Evolutionary conservation across 2,329 filamentous ascomycete genomes (phyloP).

Genomic region (Colletotrichum sp.): DNA sequence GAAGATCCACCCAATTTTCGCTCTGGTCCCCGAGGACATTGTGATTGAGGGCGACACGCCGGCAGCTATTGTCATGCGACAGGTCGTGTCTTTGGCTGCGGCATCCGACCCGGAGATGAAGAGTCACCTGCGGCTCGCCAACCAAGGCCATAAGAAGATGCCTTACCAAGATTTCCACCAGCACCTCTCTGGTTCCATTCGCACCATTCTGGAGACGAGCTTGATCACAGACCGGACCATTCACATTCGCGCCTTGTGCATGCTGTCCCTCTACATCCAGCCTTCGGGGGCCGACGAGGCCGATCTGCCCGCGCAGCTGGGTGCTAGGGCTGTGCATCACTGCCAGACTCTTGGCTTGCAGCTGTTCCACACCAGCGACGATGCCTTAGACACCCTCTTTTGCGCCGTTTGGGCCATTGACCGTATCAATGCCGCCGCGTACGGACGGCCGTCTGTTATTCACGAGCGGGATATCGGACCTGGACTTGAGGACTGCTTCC

Average conservation of each 20-base stretch:
- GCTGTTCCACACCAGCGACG: constrained; percentile 42
- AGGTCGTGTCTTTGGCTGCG: constrained; percentile 61
- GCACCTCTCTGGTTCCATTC: constrained; percentile 51
- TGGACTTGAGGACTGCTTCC: constrained; percentile 55
- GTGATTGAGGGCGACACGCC: constrained; percentile 36
- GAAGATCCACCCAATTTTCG: constrained; percentile 61
- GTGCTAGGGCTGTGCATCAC: constrained; percentile 60
- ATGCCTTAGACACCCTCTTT: constrained; percentile 53
- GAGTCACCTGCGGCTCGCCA: constrained; percentile 48
- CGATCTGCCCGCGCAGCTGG: constrained; percentile 58
- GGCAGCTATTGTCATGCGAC: constrained; percentile 50
- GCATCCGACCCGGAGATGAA: constrained; percentile 53
- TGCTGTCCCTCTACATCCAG: constrained; percentile 66
- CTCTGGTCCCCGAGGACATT: constrained; percentile 48
- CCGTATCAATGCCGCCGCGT: constrained; percentile 62
- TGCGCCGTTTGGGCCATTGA: constrained; percentile 68
- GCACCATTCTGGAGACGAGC: constrained; percentile 56
- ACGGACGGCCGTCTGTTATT: constrained; percentile 63
- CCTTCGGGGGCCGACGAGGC: constrained; percentile 57
- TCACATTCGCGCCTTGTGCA: constrained; percentile 57
- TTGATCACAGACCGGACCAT: constrained; percentile 59
- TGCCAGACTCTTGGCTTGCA: constrained; percentile 63
- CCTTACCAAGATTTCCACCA: constrained; percentile 53
- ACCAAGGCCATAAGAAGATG: constrained; percentile 41
- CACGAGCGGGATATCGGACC: constrained; percentile 66